These are phyloP conservation scores for Castanea crenata DNA, from an alignment of 306 rosid species.

Conservation along the genomic window DNA sequence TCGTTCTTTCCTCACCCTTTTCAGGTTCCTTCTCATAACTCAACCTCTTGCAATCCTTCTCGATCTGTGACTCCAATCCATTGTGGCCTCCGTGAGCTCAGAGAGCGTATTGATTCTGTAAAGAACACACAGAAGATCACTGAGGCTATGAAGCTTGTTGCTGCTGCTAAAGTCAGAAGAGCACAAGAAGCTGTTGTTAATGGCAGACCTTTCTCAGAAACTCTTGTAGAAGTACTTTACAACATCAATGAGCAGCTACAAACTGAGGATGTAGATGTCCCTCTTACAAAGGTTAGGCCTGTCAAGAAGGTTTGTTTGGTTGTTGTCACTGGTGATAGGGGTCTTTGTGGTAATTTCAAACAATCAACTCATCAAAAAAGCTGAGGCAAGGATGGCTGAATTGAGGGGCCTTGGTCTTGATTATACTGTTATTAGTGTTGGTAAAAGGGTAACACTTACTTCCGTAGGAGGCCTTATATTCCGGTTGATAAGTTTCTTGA, in stretches of 20 bases:
- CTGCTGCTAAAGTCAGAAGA: constrained; percentile 90
- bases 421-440: constrained; percentile 69
- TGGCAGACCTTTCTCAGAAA: constrained; percentile 84
- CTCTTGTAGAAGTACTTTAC: constrained; percentile 89
- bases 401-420: constrained; percentile 62
- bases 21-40: constrained; percentile 55
- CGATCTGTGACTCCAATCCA: constrained; percentile 41
- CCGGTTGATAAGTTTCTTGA: constrained; percentile 77
- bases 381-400: constrained; percentile 62
- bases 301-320: constrained; percentile 80
- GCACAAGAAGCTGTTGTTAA: constrained; percentile 95
- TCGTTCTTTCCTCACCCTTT: constrained; percentile 60
- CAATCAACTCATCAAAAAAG: constrained; percentile 58
- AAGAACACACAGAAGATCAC: constrained; percentile 91
- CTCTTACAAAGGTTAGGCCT: constrained; percentile 71
- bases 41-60: constrained; percentile 29
- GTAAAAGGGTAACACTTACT: constrained; percentile 85
- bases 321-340: constrained; percentile 84
- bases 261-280: constrained; percentile 65
- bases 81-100: constrained; percentile 74
- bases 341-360: constrained; percentile 87
- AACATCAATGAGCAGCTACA: constrained; percentile 90
- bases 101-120: constrained; percentile 68
- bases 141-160: constrained; percentile 95
- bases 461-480: constrained; percentile 71